phyloP scores from a whole-genome alignment of 1,284 basidiomycete species.

The Wallemia hederae region DNA sequence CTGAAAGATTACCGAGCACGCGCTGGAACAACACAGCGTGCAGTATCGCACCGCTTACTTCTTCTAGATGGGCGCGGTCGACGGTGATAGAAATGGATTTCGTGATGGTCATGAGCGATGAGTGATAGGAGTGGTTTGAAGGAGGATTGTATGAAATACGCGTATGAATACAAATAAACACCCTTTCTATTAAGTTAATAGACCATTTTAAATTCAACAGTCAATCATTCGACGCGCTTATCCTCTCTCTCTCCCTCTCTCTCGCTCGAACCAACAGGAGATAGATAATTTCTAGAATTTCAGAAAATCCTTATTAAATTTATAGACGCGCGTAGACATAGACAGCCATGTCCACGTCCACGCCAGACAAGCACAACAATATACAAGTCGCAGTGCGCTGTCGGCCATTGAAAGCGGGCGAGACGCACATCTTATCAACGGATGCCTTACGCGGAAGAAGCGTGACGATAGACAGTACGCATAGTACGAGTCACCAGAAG shows the following conservation, averaged over 20 bases:
- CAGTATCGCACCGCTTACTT: neutral
- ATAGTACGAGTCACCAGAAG: conserved; percentile 23
- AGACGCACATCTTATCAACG: neutral
- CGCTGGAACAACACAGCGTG: neutral
- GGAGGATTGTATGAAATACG: no score
- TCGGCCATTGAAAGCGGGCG: neutral
- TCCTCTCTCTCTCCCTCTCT: no score
- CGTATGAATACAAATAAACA: no score
- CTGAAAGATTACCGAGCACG: neutral
- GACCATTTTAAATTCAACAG: no score
- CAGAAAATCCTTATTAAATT: no score
- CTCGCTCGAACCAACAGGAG: no score
- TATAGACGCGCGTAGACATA: neutral
- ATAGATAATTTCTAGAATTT: no score
- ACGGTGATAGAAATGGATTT: neutral
- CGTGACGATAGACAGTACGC: neutral
- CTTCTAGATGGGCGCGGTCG: neutral
- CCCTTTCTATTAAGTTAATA: neutral
- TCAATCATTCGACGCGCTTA: no score
- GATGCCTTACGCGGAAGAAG: neutral
- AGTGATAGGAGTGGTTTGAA: no score
- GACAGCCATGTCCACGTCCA: neutral
- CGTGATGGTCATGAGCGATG: neutral
- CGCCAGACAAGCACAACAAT: neutral
- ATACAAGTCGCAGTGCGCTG: neutral